Base-by-base conservation (phyloP, 768 basidiomycete species). In the Agrocybe chaxingu region DNA sequence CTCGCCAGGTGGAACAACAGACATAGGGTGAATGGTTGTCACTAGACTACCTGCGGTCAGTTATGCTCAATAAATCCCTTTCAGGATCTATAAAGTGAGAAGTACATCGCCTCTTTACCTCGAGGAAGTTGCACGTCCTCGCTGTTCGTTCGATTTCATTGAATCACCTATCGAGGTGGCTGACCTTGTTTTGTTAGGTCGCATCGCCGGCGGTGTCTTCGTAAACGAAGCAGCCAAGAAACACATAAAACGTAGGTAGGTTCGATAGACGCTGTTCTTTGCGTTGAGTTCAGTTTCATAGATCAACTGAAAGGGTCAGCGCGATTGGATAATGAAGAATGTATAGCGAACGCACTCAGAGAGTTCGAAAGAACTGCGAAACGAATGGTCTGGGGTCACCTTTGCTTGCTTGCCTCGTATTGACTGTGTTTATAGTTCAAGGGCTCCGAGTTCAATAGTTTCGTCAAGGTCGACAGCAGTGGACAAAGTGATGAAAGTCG, bases 1-100 rank as follows among this genome's bases (percentile, higher is more conserved):
- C 32, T 4, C 10, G 31, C 18, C 13, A 59, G 58, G 58, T 16
- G 58, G 58, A 13, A 61, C 60, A 0, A 57, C 54, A 1, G 60
- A 61, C 37, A 55, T 58, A 19, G 45, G 54, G 60, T 55, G 34
- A 32, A 19, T 10, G 13, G 3, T 6, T 18, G 13, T 8, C 13
- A 10, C 2, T n/a, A 8, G 10, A 4, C 16, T 39, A 36, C 8
- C 29, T 8, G 37, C 3, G 29, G 4, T n/a, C 4, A 8, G 3
- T 13, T 24, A n/a, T 24, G 16, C 16, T 24, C 3, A 24, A 24
- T 24, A 24, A 16, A 24, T 5, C 24, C 24, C 5, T 5, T 31
- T 1, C 8, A 58, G 57, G 7, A 42, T 53, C 9, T 58, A 58
- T 43, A 50, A 39, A 18, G 30, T 58, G 35, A 42, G 43, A 3